A percentile compares a stretch with the other conserved stretches of the same genome.
Conservation (phyloP, 352 stramenopile species). For the Globisporangium barbulae region DNA sequence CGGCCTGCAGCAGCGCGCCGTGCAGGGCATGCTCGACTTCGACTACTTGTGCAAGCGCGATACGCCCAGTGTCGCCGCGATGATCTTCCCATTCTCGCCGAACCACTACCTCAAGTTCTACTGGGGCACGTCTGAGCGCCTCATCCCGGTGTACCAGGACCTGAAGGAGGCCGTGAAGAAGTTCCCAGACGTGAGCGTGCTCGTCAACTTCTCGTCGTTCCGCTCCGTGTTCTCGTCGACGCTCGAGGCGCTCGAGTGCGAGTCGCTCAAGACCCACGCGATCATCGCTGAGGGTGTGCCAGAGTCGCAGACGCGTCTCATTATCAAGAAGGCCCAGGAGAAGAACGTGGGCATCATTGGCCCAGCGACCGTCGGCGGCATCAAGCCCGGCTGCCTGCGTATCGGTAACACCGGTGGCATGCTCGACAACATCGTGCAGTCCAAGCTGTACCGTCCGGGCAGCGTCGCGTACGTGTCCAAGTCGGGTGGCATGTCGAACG, state of each 20-base stretch:
- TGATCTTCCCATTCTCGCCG: conserved; percentile 94
- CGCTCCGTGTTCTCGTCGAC: conserved; percentile 94
- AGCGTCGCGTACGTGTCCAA: conserved; percentile 97
- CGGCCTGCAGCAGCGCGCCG: conserved; percentile 91
- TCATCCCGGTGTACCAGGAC: conserved; percentile 92
- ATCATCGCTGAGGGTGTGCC: conserved; percentile 98
- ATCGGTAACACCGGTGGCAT: conserved; percentile 98
- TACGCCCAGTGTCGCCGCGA: conserved; percentile 91
- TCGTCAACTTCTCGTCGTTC: conserved; percentile 98
- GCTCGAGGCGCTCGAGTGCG: conserved; percentile 92
- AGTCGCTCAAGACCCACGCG: conserved; percentile 94
- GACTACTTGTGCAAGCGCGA: conserved; percentile 97
- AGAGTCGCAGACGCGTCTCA: conserved; percentile 92
- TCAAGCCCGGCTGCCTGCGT: conserved; percentile 95
- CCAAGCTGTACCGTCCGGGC: conserved; percentile 95
- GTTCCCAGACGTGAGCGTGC: conserved; percentile 91
- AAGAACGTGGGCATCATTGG: conserved; percentile 94
- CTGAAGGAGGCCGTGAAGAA: conserved; percentile 91
- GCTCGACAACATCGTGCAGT: conserved; percentile 98
- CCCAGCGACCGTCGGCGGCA: conserved; percentile 95
- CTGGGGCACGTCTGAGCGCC: conserved; percentile 93
- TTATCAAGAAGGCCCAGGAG: conserved; percentile 91
- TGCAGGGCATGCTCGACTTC: conserved; percentile 98
- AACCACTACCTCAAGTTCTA: conserved; percentile 98
- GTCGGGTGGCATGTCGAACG: conserved; percentile 96